Percentiles rank a stretch among this genome's conserved stretches.
Evolutionary conservation across 352 stramenopile genomes (phyloP).

Genomic region (Pythium grandisporangium): DNA sequence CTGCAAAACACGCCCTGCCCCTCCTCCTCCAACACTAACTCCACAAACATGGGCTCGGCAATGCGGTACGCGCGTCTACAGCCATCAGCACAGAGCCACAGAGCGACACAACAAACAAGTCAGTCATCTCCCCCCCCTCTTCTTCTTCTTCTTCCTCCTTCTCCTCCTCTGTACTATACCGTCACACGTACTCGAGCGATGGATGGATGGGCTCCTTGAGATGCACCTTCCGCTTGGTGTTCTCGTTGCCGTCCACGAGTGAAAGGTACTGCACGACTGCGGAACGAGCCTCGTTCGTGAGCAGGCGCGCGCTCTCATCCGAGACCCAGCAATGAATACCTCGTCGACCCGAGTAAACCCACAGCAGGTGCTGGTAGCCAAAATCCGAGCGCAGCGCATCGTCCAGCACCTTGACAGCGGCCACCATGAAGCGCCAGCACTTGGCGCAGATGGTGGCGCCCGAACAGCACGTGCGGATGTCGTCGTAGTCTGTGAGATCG

Average conservation of each 20-base stretch:
- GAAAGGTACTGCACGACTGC: constrained; percentile 96
- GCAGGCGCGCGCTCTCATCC: constrained; percentile 87
- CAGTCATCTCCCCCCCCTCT: no score
- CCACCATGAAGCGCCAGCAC: constrained; percentile 98
- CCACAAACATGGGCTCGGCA: constrained; percentile 93
- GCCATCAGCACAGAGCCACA: neutral
- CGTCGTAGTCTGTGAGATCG: constrained; percentile 99
- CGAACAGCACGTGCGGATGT: constrained; percentile 94
- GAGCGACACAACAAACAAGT: neutral
- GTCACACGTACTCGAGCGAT: constrained; percentile 69
- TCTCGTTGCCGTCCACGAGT: constrained; percentile 88
- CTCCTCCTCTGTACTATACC: neutral
- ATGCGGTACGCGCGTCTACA: constrained; percentile 86
- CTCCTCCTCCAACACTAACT: constrained; percentile 82
- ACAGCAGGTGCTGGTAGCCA: constrained; percentile 97
- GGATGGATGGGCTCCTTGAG: constrained; percentile 91
- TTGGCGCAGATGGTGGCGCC: constrained; percentile 87
- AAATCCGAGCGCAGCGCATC: constrained; percentile 92
- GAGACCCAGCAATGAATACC: constrained; percentile 99
- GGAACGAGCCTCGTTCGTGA: constrained; percentile 95
- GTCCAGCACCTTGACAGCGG: constrained; percentile 95
- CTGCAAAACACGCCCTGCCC: constrained; percentile 90
- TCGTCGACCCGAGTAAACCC: constrained; percentile 98
- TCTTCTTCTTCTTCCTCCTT: no score
- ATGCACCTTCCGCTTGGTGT: constrained; percentile 86